A percentile compares a stretch with the other conserved stretches of the same genome.
phyloP scores from a whole-genome alignment of 2,329 filamentous ascomycete genomes.

The Verruconis gallopava region DNA sequence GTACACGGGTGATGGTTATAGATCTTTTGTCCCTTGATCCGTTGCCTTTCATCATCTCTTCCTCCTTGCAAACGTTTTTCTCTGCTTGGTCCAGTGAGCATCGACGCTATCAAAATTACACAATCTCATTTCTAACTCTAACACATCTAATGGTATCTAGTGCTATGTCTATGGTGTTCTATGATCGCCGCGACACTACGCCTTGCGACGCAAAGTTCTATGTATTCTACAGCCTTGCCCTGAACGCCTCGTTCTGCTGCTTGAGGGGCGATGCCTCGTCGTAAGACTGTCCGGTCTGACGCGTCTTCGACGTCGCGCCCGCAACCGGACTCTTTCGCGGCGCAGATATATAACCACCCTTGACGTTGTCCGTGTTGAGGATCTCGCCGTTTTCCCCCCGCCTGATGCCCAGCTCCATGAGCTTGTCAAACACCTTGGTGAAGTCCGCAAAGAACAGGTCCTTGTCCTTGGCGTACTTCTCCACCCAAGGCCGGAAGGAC shows the following conservation, averaged over 20 bases:
- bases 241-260: conserved; percentile 27
- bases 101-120: no score
- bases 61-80: no score
- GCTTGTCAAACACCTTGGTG: conserved; percentile 43
- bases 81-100: no score
- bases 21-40: no score
- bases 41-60: no score
- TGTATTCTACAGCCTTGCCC: conserved; percentile 30
- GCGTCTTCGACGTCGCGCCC: conserved; percentile 21
- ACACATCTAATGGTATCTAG: no score
- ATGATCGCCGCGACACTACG: no score
- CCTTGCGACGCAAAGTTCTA: no score
- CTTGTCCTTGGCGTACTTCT: conserved; percentile 47
- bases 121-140: no score
- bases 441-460: conserved; percentile 51
- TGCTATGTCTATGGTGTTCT: no score
- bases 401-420: conserved; percentile 47
- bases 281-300: conserved; percentile 13
- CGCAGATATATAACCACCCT: conserved; percentile 43
- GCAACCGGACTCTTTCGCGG: conserved; percentile 41
- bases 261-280: conserved; percentile 28
- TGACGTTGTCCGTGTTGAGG: conserved; percentile 43
- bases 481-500: conserved; percentile 42
- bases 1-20: no score
- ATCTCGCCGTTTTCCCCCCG: conserved; percentile 41